A percentile compares a stretch with the other conserved stretches of the same genome.
phyloP scores from a whole-genome alignment of 108 stramenopile genomes.

The Cyclotella distinguenda region DNA sequence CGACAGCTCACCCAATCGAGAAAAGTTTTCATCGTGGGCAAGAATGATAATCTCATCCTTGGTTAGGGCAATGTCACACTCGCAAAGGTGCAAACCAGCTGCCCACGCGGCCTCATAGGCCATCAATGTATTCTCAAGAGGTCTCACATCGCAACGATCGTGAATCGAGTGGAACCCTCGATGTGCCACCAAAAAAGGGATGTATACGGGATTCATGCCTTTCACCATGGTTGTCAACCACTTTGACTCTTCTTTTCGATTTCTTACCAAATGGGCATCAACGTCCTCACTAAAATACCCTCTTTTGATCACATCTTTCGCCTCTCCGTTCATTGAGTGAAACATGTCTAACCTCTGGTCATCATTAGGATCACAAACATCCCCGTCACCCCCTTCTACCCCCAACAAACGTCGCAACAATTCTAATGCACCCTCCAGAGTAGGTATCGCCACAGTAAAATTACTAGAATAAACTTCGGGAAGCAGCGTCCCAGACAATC shows the following conservation, averaged over 20 bases:
- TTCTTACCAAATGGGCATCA: slow-evolving; percentile 33
- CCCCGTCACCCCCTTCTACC: slow-evolving; percentile 40
- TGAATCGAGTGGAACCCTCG: slow-evolving; percentile 49
- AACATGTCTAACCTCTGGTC: slow-evolving; percentile 17
- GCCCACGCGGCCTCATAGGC: slow-evolving; percentile 54
- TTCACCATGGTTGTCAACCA: slow-evolving; percentile 57
- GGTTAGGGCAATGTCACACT: slow-evolving; percentile 49
- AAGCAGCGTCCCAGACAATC: slow-evolving; percentile 24
- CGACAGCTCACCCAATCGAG: slow-evolving; percentile 26
- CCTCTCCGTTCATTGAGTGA: slow-evolving; percentile 17
- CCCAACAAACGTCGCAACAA: slow-evolving; percentile 34
- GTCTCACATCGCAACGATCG: slow-evolving; percentile 43
- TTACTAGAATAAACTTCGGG: slow-evolving; percentile 45
- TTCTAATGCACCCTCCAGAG: slow-evolving; percentile 37
- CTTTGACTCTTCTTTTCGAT: slow-evolving; percentile 52
- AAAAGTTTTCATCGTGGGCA: slow-evolving; percentile 52
- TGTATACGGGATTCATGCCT: slow-evolving; percentile 39
- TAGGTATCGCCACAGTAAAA: slow-evolving; percentile 40
- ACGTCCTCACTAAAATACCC: slow-evolving; percentile 39
- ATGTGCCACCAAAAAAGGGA: slow-evolving; percentile 43
- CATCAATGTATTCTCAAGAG: slow-evolving; percentile 46
- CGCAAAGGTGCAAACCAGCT: slow-evolving; percentile 35
- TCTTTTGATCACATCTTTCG: slow-evolving; percentile 19
- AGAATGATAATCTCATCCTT: slow-evolving; percentile 48
- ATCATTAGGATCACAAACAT: slow-evolving; percentile 9